Conservation (phyloP, 75 land plant species). For the Pinus albicaulis region DNA sequence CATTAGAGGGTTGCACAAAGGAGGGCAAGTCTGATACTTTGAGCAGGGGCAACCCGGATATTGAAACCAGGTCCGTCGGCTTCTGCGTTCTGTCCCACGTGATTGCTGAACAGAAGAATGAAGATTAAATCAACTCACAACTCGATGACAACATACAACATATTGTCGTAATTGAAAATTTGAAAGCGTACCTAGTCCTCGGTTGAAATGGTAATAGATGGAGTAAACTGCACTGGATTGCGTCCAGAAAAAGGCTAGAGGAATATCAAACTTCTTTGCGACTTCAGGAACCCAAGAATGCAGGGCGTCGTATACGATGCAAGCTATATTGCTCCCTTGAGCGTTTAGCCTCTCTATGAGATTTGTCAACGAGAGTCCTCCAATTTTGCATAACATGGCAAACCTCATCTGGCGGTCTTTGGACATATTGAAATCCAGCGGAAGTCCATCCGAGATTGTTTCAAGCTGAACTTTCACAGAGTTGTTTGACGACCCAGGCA, state of each 20-base stretch:
- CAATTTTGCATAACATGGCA: background rate
- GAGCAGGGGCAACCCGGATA: background rate
- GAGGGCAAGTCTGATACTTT: background rate
- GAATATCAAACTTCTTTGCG: conserved; percentile 35
- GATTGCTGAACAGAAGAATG: conserved; percentile 7
- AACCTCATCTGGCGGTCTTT: background rate
- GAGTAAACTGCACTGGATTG: conserved; percentile 51
- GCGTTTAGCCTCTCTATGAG: conserved; percentile 24
- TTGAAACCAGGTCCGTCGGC: background rate
- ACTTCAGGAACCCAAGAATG: conserved; percentile 53
- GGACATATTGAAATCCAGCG: background rate
- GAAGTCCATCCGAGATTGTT: background rate
- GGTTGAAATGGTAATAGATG: conserved; percentile 21
- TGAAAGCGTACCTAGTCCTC: background rate
- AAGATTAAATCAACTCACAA: background rate
- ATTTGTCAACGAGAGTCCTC: conserved; percentile 5
- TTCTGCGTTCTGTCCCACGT: background rate
- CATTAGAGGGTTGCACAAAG: background rate
- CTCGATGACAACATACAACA: no score
- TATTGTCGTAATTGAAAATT: no score
- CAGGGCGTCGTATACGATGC: conserved; percentile 48
- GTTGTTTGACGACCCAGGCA: no score
- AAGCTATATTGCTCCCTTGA: conserved; percentile 29
- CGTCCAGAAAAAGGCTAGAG: conserved; percentile 53
- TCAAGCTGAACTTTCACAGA: background rate